Percentiles rank a stretch among this genome's conserved stretches.
Conservation (phyloP, 2,329 filamentous ascomycete genomes). For the Microdochium trichocladiopsis region DNA sequence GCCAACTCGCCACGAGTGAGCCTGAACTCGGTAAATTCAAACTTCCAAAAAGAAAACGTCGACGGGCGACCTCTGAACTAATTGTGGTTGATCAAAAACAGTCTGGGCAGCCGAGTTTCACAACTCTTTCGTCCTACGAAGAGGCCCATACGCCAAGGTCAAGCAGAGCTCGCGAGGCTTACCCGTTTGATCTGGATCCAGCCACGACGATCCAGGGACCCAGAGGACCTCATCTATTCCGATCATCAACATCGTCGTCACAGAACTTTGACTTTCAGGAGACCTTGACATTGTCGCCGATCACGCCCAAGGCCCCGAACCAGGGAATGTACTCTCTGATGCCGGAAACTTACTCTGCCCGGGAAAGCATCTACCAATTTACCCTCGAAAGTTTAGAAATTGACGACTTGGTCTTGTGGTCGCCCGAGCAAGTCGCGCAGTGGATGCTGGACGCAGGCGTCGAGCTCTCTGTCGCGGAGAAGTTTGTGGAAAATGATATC, state of each 20-base stretch:
- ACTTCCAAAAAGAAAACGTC: background rate
- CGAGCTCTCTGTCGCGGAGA: conserved; percentile 69
- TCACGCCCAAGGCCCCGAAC: conserved; percentile 57
- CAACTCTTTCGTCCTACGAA: conserved; percentile 81
- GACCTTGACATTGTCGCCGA: conserved; percentile 63
- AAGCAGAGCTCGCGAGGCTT: conserved; percentile 50
- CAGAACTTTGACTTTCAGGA: conserved; percentile 38
- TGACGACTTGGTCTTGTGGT: conserved; percentile 57
- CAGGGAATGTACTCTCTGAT: conserved; percentile 21
- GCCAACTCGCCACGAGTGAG: conserved; percentile 58
- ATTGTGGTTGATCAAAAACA: conserved; percentile 25
- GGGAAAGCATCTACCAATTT: conserved; percentile 37
- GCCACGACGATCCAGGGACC: conserved; percentile 69
- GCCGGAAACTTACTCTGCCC: conserved; percentile 37
- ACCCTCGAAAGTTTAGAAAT: conserved; percentile 51
- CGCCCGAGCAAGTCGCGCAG: conserved; percentile 69
- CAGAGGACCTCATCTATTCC: conserved; percentile 79
- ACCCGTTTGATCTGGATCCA: conserved; percentile 52
- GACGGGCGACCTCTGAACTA: conserved; percentile 6
- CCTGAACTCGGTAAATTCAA: conserved; percentile 57
- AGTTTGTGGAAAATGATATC: conserved; percentile 89
- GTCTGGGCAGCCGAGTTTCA: conserved; percentile 69
- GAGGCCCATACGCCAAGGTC: conserved; percentile 74
- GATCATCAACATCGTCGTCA: conserved; percentile 56
- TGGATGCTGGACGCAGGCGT: conserved; percentile 84